Evolutionary conservation across 768 basidiomycete genomes (phyloP), one percentile per base, ranked within the genome.

Genomic region (Mycena pura): DNA sequence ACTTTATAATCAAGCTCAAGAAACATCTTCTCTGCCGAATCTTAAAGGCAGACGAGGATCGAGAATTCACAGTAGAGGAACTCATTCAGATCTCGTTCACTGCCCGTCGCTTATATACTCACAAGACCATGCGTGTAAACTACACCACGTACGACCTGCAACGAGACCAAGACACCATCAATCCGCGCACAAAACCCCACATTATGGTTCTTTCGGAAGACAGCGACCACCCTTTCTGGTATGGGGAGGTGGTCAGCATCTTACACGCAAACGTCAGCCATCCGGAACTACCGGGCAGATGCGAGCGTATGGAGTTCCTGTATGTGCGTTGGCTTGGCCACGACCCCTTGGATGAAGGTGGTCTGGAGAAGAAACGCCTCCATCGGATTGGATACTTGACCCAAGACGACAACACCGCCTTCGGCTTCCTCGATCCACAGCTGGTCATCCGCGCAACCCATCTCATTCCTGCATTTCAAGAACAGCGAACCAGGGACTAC

Each of bases 111-210:
- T 57, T 71, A 34, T 76, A 55, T 40, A 38, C 7, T 13, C 72
- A 75, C 59, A 68, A 67, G 34, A 60, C 66, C 21, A 17, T 76
- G 7, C 70, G 69, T 0, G 41, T 78, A 48, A 74, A 77, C 62
- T 77, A 76, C 56, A 77, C 75, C 0, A 75, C 74, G 0, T 79
- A 78, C 64, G 73, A 80, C 63, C 39, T 76, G 15, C 69, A 34
- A 6, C 29, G 47, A 4, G 47, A 57, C 28, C 32, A 57, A 32
- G 56, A 57, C 38, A 17, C 71, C 2, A 66, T 84, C 49, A 78
- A 81, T 47, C 70, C 74, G 3, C 52, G 61, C 2, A 74, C 69
- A 0, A 73, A 78, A 14, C 50, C 70, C 0, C 71, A 82, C 24
- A 55, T 84, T 13, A 79, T 75, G 64, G 57, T 74, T 8, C 64